Conservation (phyloP, 345 rosid genomes). For the Eucalyptus victrix region DNA sequence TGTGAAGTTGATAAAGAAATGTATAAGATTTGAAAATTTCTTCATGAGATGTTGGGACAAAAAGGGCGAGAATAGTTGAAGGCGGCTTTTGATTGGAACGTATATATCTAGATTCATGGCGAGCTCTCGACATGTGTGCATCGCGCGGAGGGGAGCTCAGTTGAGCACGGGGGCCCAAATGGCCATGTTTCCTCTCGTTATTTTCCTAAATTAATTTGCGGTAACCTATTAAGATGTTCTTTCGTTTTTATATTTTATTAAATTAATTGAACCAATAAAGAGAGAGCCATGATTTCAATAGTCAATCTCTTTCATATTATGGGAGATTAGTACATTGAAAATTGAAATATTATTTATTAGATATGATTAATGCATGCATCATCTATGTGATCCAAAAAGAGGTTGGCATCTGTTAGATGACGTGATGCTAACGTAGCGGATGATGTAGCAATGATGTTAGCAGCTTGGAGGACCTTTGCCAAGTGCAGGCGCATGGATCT, state of each 20-base stretch:
- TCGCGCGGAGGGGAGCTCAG: neutral
- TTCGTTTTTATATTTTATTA: neutral
- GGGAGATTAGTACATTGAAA: neutral
- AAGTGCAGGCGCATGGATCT: neutral
- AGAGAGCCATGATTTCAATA: neutral
- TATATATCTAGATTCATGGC: neutral
- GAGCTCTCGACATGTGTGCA: neutral
- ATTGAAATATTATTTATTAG: neutral
- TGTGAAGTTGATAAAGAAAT: neutral
- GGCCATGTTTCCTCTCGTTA: neutral
- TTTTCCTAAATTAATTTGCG: neutral
- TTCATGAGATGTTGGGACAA: neutral
- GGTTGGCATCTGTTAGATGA: neutral
- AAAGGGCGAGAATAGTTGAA: neutral
- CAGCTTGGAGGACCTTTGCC: neutral
- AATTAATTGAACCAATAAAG: neutral
- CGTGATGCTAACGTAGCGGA: neutral
- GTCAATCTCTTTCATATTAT: neutral
- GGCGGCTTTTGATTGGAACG: neutral
- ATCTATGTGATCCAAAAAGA: neutral
- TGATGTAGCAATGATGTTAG: neutral
- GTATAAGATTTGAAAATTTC: neutral
- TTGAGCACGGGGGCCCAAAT: neutral
- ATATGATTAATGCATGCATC: neutral
- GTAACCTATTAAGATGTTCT: neutral